A percentile compares a stretch with the other conserved stretches of the same genome.
Evolutionary conservation across 441 rosid species (phyloP).

Genomic region (Adansonia rubrostipa): DNA sequence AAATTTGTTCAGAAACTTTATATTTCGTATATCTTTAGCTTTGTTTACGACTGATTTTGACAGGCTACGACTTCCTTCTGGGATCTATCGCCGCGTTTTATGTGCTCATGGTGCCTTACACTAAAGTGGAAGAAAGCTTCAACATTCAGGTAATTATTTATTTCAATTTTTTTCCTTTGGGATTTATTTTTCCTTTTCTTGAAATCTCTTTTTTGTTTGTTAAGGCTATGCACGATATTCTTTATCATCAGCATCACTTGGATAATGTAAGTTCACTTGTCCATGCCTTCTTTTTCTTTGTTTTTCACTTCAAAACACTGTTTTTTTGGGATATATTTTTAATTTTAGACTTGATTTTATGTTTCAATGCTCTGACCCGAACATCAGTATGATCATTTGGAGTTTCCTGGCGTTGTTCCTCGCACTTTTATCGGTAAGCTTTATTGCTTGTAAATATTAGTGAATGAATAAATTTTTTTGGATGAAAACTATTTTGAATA

Average conservation of each 20-base stretch:
- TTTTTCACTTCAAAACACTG: slow-evolving; percentile 11
- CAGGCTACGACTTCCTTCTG: slow-evolving; percentile 82
- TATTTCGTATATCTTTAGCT: not conserved
- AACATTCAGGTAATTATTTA: slow-evolving; percentile 66
- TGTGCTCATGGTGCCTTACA: slow-evolving; percentile 73
- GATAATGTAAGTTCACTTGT: slow-evolving; percentile 59
- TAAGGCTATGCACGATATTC: slow-evolving; percentile 93
- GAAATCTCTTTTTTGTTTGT: slow-evolving; percentile 10
- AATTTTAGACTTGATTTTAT: not conserved
- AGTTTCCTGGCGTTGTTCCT: slow-evolving; percentile 96
- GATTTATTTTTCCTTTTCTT: not conserved
- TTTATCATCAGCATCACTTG: slow-evolving; percentile 69
- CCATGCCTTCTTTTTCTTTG: not conserved
- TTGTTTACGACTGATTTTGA: slow-evolving; percentile 14
- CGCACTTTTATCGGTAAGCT: slow-evolving; percentile 85
- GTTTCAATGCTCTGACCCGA: slow-evolving; percentile 13
- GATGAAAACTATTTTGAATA: not conserved
- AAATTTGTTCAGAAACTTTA: not conserved
- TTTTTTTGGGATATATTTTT: not conserved
- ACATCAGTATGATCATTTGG: slow-evolving; percentile 89
- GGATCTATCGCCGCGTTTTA: slow-evolving; percentile 86
- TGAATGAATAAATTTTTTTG: not conserved
- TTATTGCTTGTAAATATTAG: not conserved
- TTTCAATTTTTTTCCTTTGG: not conserved
- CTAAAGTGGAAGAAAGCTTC: slow-evolving; percentile 99